These are phyloP conservation scores for Salix brachista DNA, from an alignment of 345 rosid species.

Conservation along the genomic window DNA sequence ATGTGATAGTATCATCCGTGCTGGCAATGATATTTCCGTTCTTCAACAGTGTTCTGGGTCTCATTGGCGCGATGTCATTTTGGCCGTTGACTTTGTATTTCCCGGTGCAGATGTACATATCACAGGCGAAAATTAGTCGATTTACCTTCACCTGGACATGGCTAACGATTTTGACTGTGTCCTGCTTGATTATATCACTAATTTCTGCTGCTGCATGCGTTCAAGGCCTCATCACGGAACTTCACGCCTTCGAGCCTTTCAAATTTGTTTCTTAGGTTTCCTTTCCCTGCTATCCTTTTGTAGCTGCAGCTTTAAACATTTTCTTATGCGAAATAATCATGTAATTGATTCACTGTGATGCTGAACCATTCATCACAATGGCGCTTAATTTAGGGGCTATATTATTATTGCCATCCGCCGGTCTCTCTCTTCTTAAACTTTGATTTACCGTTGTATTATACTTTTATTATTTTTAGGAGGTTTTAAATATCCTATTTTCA, in stretches of 20 bases:
- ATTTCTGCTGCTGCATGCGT: slow-evolving; percentile 12
- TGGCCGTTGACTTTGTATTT: slow-evolving; percentile 20
- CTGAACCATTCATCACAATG: too few relatives aligned
- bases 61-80: slow-evolving; percentile 6
- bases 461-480: too few relatives aligned
- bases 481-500: too few relatives aligned
- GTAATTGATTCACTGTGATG: too few relatives aligned
- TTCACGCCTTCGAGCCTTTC: slow-evolving; percentile 15
- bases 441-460: too few relatives aligned
- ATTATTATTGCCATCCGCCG: too few relatives aligned
- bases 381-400: too few relatives aligned
- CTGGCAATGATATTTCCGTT: slow-evolving; percentile 14
- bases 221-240: slow-evolving; percentile 12
- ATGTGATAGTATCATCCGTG: background rate
- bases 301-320: too few relatives aligned
- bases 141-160: slow-evolving; percentile 17
- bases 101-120: slow-evolving; percentile 15
- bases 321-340: too few relatives aligned
- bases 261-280: slow-evolving; percentile 3
- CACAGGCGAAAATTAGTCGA: slow-evolving; percentile 5
- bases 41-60: slow-evolving; percentile 24
- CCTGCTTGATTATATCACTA: slow-evolving; percentile 16
- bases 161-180: slow-evolving; percentile 7
- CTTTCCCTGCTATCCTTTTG: background rate
- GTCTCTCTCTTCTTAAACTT: too few relatives aligned